Base-by-base conservation (phyloP, 495 filamentous ascomycete species). In the Penicillium taxi region DNA sequence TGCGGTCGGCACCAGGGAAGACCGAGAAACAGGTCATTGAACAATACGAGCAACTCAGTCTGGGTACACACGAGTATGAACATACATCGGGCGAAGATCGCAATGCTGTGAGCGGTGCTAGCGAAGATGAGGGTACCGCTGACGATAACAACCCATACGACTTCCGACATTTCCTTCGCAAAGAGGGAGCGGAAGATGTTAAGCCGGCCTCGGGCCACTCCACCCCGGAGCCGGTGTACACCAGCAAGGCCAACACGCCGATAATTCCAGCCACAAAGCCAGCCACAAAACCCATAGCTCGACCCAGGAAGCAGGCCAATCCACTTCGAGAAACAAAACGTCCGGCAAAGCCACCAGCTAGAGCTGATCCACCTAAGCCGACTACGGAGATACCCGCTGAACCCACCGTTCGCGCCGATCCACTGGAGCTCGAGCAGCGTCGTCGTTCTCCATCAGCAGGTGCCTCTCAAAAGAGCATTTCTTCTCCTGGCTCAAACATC, bases 71-170 rank as follows among this genome's bases (percentile, higher is more conserved):
- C 18, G 65, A 62, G 28, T 63, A 70, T 24, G 58, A 64, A 19
- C 56, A 61, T 9, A 43, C 52, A 9, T 65, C 58, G 5, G 50
- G 59, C 1, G 63, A 65, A 28, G 66, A 73, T 37, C 63, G 55
- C 24, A 56, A 56, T 1, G 54, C 62, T 18, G 64, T 56, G 18
- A 57, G 55, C 29, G n/a, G n/a, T n/a, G 48, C 47, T 22, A 61
- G 56, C 22, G 64, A 63, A 12, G 66, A 67, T 15, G 66, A 68
- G 34, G 64, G 63, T 7, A 59, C 56, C 16, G 62, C 73, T 1
- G 73, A 75, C 36, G 60, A 66, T 0, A 55, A 59, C 41, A 78
- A 78, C 35, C 74, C 74, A 11, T 78, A 71, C 37, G 73, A 78
- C 49, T 77, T 64, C 45, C 70, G 74, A 7, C 74, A 78, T 47